Percentiles rank a stretch among this genome's conserved stretches.
Conservation (phyloP, 139 green algal species). For the Micromonas pusilla region DNA sequence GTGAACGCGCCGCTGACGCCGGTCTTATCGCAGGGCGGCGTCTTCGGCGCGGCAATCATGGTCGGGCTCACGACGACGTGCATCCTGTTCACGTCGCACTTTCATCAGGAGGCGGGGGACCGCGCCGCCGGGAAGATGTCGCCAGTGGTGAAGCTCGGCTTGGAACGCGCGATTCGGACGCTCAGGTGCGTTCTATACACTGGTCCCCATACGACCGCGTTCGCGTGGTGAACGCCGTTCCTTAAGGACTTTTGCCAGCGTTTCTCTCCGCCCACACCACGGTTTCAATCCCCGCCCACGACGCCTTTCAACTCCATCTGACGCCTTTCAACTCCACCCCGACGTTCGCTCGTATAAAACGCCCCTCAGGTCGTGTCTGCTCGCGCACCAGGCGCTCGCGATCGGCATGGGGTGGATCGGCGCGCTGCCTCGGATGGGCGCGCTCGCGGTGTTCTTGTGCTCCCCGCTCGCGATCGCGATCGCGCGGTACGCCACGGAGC, state of each 20-base stretch:
- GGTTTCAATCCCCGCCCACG: too few relatives aligned
- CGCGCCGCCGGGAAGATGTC: slow-evolving; percentile 5
- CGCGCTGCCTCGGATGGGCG: neutral
- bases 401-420: neutral
- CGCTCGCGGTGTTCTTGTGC: neutral
- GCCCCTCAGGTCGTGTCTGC: too few relatives aligned
- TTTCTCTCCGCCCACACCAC: too few relatives aligned
- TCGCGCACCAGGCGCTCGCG: neutral
- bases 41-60: slow-evolving; percentile 45
- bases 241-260: too few relatives aligned
- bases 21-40: neutral
- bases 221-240: too few relatives aligned
- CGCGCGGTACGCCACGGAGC: neutral
- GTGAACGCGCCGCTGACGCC: neutral
- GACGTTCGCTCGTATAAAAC: too few relatives aligned
- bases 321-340: too few relatives aligned
- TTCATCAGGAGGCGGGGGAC: slow-evolving; percentile 71
- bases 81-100: slow-evolving; percentile 94
- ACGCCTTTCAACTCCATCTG: too few relatives aligned
- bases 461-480: neutral
- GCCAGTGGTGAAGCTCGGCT: slow-evolving; percentile 5
- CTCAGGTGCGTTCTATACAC: neutral
- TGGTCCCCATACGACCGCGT: too few relatives aligned
- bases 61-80: slow-evolving; percentile 77
- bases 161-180: neutral